phyloP scores from a whole-genome alignment of 2,329 filamentous ascomycete genomes.

The Aureobasidium sp. region DNA sequence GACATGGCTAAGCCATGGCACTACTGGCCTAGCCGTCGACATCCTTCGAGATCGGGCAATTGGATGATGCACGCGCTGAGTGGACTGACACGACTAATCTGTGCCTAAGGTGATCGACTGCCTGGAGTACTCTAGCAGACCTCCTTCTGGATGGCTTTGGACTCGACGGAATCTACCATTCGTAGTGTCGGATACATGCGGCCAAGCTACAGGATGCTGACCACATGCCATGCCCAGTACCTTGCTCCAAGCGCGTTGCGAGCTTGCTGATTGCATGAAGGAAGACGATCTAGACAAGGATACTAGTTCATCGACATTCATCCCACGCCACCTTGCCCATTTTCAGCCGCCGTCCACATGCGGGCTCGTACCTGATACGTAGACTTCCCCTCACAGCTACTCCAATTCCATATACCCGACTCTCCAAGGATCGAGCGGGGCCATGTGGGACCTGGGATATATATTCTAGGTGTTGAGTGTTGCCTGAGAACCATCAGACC shows the following conservation, averaged over 20 bases:
- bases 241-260: neutral
- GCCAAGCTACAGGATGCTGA: neutral
- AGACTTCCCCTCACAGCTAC: neutral
- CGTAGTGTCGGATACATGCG: neutral
- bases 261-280: constrained; percentile 1
- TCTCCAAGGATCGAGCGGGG: neutral
- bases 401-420: constrained; percentile 4
- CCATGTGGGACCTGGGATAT: neutral
- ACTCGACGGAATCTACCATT: neutral
- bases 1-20: neutral
- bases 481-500: neutral
- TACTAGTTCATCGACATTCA: neutral
- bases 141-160: neutral
- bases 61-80: neutral
- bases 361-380: neutral
- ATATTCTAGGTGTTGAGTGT: neutral
- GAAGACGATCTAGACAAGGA: neutral
- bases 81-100: neutral
- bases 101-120: neutral
- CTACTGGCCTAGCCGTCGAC: neutral
- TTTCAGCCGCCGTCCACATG: neutral
- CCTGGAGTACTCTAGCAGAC: neutral
- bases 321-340: neutral
- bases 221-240: neutral
- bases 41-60: neutral